These are phyloP conservation scores for Rhizopogon vulgaris DNA, from an alignment of 768 basidiomycete species.

Conservation along the genomic window DNA sequence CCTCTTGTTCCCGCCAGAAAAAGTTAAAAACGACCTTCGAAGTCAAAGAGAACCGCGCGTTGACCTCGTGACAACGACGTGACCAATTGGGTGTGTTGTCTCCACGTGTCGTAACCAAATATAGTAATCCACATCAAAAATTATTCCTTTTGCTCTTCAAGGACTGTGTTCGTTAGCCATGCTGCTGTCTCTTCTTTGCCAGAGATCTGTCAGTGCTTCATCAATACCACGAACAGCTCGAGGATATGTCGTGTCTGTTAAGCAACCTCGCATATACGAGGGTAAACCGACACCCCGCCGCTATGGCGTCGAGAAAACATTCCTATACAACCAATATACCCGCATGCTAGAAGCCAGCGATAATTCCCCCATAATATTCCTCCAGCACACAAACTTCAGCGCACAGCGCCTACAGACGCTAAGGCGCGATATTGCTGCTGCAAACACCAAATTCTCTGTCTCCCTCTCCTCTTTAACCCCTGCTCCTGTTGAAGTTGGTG, in stretches of 20 bases:
- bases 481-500: slow-evolving; percentile 21
- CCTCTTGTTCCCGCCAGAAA: not conserved
- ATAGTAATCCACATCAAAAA: not conserved
- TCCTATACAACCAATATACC: slow-evolving; percentile 75
- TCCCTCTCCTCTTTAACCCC: slow-evolving; percentile 28
- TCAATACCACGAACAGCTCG: slow-evolving; percentile 25
- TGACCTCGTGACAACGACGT: slow-evolving; percentile 21
- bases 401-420: slow-evolving; percentile 62
- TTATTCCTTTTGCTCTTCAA: not conserved
- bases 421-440: slow-evolving; percentile 58
- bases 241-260: slow-evolving; percentile 53
- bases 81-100: slow-evolving; percentile 6
- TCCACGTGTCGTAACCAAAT: not conserved
- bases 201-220: slow-evolving; percentile 3
- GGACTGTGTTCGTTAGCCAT: slow-evolving; percentile 2
- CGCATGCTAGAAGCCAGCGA: slow-evolving; percentile 56
- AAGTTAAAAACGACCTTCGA: slow-evolving; percentile 9
- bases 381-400: slow-evolving; percentile 72
- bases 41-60: slow-evolving; percentile 14
- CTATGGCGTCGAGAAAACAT: slow-evolving; percentile 75
- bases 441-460: slow-evolving; percentile 37
- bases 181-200: slow-evolving; percentile 8
- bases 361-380: slow-evolving; percentile 64
- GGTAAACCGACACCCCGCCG: slow-evolving; percentile 55
- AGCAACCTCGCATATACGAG: slow-evolving; percentile 43